Evolutionary conservation across 805 yeast species (phyloP).

Genomic region (Cyberlindnera veronae): DNA sequence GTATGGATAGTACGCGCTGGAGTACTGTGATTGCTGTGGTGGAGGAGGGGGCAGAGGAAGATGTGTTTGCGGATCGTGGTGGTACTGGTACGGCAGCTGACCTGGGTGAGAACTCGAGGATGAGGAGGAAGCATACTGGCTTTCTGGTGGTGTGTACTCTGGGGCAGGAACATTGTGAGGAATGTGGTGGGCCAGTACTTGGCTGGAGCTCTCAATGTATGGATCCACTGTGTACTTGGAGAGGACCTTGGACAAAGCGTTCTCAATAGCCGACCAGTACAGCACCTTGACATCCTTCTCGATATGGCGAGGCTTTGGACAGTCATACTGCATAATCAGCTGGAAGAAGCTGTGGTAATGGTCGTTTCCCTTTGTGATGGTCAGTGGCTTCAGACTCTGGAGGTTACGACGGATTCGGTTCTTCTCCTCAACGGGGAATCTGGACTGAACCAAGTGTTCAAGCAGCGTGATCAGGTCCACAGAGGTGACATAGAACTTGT

Average conservation of each 20-base stretch:
- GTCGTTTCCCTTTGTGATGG: conserved; percentile 47
- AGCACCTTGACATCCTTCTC: conserved; percentile 70
- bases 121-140: too few species aligned
- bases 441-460: conserved; percentile 51
- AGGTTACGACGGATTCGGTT: conserved; percentile 65
- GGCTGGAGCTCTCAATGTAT: not conserved
- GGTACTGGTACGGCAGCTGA: not conserved
- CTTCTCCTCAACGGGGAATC: conserved; percentile 64
- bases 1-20: not conserved
- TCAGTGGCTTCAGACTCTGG: conserved; percentile 58
- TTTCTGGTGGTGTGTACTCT: not conserved
- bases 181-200: not conserved
- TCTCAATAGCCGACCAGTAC: conserved; percentile 50
- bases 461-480: conserved; percentile 59
- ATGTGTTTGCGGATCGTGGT: not conserved
- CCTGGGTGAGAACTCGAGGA: too few species aligned
- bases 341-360: conserved; percentile 38
- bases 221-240: conserved; percentile 44
- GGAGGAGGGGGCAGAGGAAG: not conserved
- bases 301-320: conserved; percentile 65
- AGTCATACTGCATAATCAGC: conserved; percentile 55
- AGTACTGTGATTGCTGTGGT: not conserved
- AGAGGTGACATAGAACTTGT: conserved; percentile 54
- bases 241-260: conserved; percentile 54
- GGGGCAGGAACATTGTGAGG: not conserved